Evolutionary conservation across 192 early-diverging fungal species (phyloP).

Genomic region (Dispira parvispora): DNA sequence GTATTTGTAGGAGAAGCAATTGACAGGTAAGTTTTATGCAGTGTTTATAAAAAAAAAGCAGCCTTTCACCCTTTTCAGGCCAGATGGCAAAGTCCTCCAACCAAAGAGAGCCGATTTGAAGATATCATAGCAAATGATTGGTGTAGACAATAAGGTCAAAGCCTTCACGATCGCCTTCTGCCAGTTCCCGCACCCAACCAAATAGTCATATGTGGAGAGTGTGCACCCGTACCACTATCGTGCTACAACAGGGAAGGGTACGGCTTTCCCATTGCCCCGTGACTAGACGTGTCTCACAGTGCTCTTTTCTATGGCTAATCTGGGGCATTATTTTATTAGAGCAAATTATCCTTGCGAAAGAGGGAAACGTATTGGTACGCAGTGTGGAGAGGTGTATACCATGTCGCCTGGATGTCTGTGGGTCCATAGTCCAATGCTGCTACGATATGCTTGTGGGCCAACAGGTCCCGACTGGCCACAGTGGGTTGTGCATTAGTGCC

Average conservation of each 20-base stretch:
- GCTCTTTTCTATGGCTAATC: no score
- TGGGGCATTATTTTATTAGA: background rate
- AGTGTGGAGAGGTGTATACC: background rate
- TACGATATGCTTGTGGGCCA: background rate
- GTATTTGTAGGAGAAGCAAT: no score
- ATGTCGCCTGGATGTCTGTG: background rate
- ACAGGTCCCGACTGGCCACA: background rate
- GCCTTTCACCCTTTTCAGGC: no score
- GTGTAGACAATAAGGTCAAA: no score
- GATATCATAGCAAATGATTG: no score
- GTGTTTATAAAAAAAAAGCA: no score
- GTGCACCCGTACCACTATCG: background rate
- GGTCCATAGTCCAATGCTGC: background rate
- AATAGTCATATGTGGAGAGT: background rate
- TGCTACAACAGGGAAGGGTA: background rate
- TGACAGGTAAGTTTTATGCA: no score
- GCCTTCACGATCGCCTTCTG: background rate
- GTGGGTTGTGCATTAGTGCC: background rate
- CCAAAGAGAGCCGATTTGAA: no score
- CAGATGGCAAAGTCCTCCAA: no score
- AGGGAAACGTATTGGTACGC: background rate
- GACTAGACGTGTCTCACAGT: background rate
- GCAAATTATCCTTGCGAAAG: background rate
- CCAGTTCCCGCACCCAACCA: background rate
- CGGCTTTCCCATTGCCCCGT: background rate